Evolutionary conservation across 108 stramenopile species (phyloP).

Genomic region (Schizochytrium sp.): DNA sequence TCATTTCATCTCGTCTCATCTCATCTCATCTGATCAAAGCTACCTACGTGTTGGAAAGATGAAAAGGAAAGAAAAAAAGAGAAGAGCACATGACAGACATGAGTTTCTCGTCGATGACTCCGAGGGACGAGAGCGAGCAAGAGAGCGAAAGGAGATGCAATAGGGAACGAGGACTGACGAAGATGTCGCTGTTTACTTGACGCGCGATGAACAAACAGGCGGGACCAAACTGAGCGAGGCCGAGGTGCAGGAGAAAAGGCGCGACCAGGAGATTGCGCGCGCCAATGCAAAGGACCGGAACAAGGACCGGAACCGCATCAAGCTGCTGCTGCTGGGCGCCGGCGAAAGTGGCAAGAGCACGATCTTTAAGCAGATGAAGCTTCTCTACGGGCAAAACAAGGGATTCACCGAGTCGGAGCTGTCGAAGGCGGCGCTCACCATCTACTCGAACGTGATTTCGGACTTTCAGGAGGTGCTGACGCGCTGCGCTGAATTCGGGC

Average conservation of each 20-base stretch:
- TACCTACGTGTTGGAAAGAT: no score
- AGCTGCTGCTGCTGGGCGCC: slow-evolving; percentile 84
- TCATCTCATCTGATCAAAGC: no score
- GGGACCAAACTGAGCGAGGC: neutral
- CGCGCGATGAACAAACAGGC: neutral
- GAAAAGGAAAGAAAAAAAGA: no score
- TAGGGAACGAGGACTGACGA: no score
- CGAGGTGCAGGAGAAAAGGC: neutral
- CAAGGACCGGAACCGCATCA: slow-evolving; percentile 49
- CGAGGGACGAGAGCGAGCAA: no score
- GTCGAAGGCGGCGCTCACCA: neutral
- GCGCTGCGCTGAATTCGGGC: slow-evolving; percentile 28
- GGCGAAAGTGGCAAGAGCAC: slow-evolving; percentile 41
- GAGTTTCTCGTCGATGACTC: no score
- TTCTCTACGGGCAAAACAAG: slow-evolving; percentile 32
- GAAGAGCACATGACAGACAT: no score
- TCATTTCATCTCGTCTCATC: no score
- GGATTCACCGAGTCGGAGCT: slow-evolving; percentile 21
- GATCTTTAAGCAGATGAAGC: slow-evolving; percentile 44
- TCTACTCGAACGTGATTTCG: slow-evolving; percentile 39
- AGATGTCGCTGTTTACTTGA: no score
- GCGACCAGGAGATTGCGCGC: neutral
- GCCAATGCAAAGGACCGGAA: neutral
- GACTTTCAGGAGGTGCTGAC: slow-evolving; percentile 37
- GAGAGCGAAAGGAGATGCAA: no score